A percentile compares a stretch with the other conserved stretches of the same genome.
These are phyloP conservation scores for Cladophialophora carrionii DNA, from an alignment of 2,329 filamentous ascomycete species.

Conservation along the genomic window DNA sequence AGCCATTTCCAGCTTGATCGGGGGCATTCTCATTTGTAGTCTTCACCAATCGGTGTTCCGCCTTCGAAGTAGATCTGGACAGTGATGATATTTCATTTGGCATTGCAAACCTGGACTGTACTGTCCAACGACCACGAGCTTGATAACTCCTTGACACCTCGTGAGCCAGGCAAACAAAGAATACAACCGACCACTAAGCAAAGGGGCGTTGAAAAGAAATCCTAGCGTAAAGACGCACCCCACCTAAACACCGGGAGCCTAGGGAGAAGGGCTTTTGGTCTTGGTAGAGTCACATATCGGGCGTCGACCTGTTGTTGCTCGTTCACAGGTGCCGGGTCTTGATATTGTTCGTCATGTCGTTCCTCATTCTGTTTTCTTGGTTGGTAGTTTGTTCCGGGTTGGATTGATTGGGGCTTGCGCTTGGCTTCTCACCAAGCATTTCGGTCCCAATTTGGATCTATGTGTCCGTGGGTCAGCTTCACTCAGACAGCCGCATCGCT, in stretches of 20 bases:
- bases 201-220: neutral
- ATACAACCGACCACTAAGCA: neutral
- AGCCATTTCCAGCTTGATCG: neutral
- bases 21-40: neutral
- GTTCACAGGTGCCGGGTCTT: neutral
- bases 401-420: neutral
- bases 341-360: slow-evolving; percentile 19
- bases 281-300: slow-evolving; percentile 1
- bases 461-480: slow-evolving; percentile 3
- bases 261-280: neutral
- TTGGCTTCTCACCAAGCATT: slow-evolving; percentile 69
- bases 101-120: neutral
- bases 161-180: neutral
- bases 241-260: slow-evolving; percentile 4
- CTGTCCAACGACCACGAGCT: neutral
- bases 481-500: neutral
- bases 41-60: neutral
- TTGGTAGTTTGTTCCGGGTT: neutral
- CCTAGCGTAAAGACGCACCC: slow-evolving; percentile 6
- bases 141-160: neutral
- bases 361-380: slow-evolving; percentile 5
- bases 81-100: neutral
- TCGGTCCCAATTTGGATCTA: slow-evolving; percentile 74
- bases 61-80: neutral
- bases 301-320: neutral